Conservation (phyloP, 352 stramenopile genomes). For the Globisporangium cederbergense region DNA sequence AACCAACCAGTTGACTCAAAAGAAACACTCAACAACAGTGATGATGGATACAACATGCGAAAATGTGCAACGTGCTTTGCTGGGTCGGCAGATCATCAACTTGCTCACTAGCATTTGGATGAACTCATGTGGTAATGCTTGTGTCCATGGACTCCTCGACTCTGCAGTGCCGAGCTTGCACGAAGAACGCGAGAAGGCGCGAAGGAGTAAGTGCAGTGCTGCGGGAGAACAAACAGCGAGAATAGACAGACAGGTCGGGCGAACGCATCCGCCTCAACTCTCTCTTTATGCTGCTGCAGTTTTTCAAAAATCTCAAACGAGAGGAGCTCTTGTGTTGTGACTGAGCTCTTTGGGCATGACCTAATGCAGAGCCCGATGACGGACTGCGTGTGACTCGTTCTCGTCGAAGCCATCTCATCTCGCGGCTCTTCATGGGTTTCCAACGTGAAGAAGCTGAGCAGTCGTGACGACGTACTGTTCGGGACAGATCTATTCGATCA, state of each 20-base stretch:
- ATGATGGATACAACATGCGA: no score
- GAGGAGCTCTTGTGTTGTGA: neutral
- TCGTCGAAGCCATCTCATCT: neutral
- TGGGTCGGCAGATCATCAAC: no score
- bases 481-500: no score
- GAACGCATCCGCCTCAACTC: neutral
- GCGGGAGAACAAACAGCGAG: neutral
- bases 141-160: no score
- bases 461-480: no score
- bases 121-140: neutral
- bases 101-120: neutral
- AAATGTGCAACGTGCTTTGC: no score
- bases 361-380: neutral
- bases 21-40: no score
- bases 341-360: neutral
- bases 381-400: neutral
- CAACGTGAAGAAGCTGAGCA: no score
- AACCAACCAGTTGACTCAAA: no score
- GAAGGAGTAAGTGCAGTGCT: neutral
- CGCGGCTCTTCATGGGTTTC: no score
- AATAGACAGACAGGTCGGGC: no score
- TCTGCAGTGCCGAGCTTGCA: no score
- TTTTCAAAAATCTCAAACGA: neutral
- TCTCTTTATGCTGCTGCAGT: neutral
- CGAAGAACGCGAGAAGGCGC: neutral